A percentile compares a stretch with the other conserved stretches of the same genome.
Evolutionary conservation across 768 basidiomycete species (phyloP).

Genomic region (Pholiota microspora): DNA sequence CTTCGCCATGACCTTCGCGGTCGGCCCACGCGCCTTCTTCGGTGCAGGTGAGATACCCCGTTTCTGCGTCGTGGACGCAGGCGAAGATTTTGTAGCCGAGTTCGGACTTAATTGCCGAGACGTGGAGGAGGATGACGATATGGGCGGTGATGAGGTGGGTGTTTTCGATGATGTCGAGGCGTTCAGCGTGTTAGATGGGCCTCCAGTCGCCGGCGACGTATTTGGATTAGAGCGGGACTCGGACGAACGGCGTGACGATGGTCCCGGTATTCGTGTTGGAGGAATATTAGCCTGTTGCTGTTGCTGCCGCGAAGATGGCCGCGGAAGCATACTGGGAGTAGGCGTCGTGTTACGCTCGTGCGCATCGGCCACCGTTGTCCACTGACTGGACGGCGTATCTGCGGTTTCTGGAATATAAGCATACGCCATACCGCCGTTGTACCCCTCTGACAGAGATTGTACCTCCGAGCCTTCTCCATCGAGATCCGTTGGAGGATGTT

Average conservation of each 20-base stretch:
- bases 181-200: conserved; percentile 26
- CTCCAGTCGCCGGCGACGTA: conserved; percentile 30
- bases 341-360: conserved; percentile 43
- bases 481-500: conserved; percentile 71
- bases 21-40: conserved; percentile 26
- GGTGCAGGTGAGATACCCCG: conserved; percentile 32
- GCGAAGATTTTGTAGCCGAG: conserved; percentile 10
- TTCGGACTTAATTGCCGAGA: conserved; percentile 8
- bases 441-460: conserved; percentile 30
- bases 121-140: conserved; percentile 17
- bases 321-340: conserved; percentile 29
- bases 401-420: conserved; percentile 25
- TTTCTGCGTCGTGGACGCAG: conserved; percentile 21
- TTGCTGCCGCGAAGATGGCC: conserved; percentile 30
- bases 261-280: conserved; percentile 40
- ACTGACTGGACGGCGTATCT: conserved; percentile 20
- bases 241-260: conserved; percentile 40
- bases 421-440: conserved; percentile 20
- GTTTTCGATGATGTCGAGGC: conserved; percentile 29
- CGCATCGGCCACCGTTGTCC: conserved; percentile 19
- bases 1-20: conserved; percentile 28
- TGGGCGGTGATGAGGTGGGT: conserved; percentile 26
- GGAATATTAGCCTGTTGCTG: conserved; percentile 19
- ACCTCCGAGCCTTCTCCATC: conserved; percentile 54
- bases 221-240: conserved; percentile 45